phyloP scores from a whole-genome alignment of 1,139 yeast species.

The Candida anutae region DNA sequence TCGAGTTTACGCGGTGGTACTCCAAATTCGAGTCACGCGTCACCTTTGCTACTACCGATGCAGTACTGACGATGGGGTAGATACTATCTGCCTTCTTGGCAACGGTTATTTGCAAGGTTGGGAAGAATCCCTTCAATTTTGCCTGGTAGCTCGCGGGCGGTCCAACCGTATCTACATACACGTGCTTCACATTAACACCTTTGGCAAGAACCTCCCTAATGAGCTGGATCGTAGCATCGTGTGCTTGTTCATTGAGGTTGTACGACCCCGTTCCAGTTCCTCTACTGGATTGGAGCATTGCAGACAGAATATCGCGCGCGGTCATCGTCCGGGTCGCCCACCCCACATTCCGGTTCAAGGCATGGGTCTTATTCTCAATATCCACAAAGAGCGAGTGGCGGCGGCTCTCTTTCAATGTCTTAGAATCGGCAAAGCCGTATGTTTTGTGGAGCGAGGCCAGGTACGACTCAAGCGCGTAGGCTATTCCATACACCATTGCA shows the following conservation, averaged over 20 bases:
- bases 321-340: conserved; percentile 85
- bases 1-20: conserved; percentile 17
- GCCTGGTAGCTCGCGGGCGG: conserved; percentile 82
- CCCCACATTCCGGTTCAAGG: conserved; percentile 57
- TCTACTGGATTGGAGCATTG: conserved; percentile 61
- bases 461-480: conserved; percentile 61
- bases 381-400: conserved; percentile 54
- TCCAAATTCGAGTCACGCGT: conserved; percentile 74
- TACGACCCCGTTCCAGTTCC: conserved; percentile 45
- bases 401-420: conserved; percentile 66
- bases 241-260: conserved; percentile 93
- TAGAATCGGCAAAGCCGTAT: conserved; percentile 89
- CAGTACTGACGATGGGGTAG: conserved; percentile 92
- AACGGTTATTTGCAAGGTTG: conserved; percentile 69
- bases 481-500: conserved; percentile 92
- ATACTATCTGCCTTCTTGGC: conserved; percentile 92
- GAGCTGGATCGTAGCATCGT: conserved; percentile 79
- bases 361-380: conserved; percentile 43
- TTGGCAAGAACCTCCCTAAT: conserved; percentile 52
- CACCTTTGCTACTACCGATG: conserved; percentile 95
- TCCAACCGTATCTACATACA: conserved; percentile 94
- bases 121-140: conserved; percentile 64
- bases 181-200: conserved; percentile 59
- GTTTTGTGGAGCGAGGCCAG: conserved; percentile 42
- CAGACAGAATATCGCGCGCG: conserved; percentile 78